phyloP scores from a whole-genome alignment of 495 filamentous ascomycete species.

The Penicillium desertorum region DNA sequence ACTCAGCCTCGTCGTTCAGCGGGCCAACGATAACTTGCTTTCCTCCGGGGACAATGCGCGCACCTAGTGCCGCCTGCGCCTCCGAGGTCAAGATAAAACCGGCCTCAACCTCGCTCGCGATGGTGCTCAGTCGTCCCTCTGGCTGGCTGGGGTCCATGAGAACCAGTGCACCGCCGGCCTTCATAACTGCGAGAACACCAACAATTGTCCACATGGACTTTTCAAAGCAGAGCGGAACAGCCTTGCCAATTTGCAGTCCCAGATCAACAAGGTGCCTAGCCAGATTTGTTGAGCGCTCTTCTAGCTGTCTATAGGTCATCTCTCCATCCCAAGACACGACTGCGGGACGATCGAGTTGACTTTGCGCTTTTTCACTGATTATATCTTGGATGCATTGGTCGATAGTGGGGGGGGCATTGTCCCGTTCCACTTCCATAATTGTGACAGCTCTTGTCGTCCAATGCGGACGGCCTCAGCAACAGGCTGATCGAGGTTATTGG shows the following conservation, averaged over 20 bases:
- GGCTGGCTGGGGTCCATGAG: constrained; percentile 42
- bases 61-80: not conserved
- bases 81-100: constrained; percentile 20
- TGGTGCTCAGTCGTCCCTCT: constrained; percentile 25
- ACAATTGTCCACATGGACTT: constrained; percentile 45
- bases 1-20: not conserved
- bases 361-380: constrained; percentile 1
- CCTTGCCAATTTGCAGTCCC: not conserved
- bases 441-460: not conserved
- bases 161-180: constrained; percentile 45
- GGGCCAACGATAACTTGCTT: constrained; percentile 6
- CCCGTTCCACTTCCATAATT: constrained; percentile 5
- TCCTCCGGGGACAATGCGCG: constrained; percentile 3
- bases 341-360: not conserved
- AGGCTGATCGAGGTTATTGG: not conserved
- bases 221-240: constrained; percentile 44
- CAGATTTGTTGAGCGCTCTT: constrained; percentile 1
- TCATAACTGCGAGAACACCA: constrained; percentile 46
- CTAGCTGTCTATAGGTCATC: constrained; percentile 6
- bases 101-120: constrained; percentile 22
- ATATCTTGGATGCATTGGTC: constrained; percentile 4
- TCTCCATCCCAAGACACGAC: constrained; percentile 9
- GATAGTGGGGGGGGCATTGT: not conserved
- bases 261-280: not conserved
- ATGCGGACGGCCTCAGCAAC: not conserved